Base-by-base conservation (phyloP, 768 basidiomycete species). In the Pleurotus citrinopileatus region DNA sequence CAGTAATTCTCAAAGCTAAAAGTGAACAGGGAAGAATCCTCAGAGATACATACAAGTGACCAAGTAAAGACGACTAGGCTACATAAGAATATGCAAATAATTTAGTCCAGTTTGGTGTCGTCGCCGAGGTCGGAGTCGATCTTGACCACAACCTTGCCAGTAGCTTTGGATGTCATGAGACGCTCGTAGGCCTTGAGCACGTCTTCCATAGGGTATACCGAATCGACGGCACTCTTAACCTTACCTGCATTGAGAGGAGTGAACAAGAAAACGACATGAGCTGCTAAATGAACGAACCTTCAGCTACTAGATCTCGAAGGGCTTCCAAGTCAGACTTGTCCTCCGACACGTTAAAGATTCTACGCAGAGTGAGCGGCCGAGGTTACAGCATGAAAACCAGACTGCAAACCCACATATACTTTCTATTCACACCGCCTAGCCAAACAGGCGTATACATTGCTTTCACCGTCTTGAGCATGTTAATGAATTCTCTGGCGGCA, bases 111-210 rank as follows among this genome's bases (percentile, higher is more conserved):
- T 40, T 40, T 40, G 2, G 19, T n/a, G 19, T 40, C 38, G 7
- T 40, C 38, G 5, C 13, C 29, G 29, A 32, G 29, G 29, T 13
- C 7, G 13, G 29, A 13, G 29, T 42, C 72, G 4, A 85, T 66
- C 56, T 74, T 80, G 20, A 90, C 76, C 2, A 89, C 73, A 2
- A 91, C 76, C 63, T 89, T 89, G 0, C 89, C 89, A 3, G 73
- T 78, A 1, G 84, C 81, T 17, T 79, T 72, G 3, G 71, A 66
- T 1, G 79, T 76, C 76, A 83, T 70, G 6, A 86, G 62, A 47
- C 75, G 72, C 10, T 85, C 83, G 61, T 86, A 91, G 0, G 87
- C 89, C 54, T 79, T 68, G 50, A 79, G 63, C 2, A 67, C 80
- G 4, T 87, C 81, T 28, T 79, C 73, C 46, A 88, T 87, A 2